Conservation (phyloP, 495 filamentous ascomycete species). For the Bathelium albidoporum region DNA sequence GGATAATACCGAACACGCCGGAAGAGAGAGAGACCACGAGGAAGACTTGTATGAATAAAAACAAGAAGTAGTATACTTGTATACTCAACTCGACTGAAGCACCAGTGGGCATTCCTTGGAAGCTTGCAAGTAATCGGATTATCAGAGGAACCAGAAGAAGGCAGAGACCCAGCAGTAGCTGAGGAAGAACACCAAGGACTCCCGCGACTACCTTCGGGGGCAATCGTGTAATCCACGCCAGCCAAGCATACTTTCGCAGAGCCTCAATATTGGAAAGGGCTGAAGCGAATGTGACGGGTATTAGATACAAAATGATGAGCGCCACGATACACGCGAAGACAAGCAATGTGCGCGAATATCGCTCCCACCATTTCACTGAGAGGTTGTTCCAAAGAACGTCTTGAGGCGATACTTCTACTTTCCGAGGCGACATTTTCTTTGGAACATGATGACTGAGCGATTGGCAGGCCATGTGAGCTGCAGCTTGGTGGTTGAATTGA, state of each 20-base stretch:
- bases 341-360: conserved; percentile 61
- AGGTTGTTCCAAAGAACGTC: conserved; percentile 98
- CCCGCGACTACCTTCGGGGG: conserved; percentile 57
- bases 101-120: conserved; percentile 76
- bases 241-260: conserved; percentile 56
- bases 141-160: conserved; percentile 73
- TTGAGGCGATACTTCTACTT: conserved; percentile 83
- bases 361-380: conserved; percentile 91
- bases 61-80: conserved; percentile 87
- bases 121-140: conserved; percentile 59
- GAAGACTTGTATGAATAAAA: conserved; percentile 93
- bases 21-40: conserved; percentile 81
- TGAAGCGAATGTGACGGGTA: conserved; percentile 83
- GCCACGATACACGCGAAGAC: conserved; percentile 54
- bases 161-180: conserved; percentile 64
- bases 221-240: conserved; percentile 56
- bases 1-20: conserved; percentile 60
- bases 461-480: conserved; percentile 97
- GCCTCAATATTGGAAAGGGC: conserved; percentile 64
- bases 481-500: conserved; percentile 96
- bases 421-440: conserved; percentile 86
- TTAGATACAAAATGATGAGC: conserved; percentile 82
- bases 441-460: conserved; percentile 84
- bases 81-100: conserved; percentile 70
- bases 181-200: conserved; percentile 79